Percentiles rank a stretch among this genome's conserved stretches.
phyloP scores from a whole-genome alignment of 2,329 filamentous ascomycete species.

The Talaromyces sp. region DNA sequence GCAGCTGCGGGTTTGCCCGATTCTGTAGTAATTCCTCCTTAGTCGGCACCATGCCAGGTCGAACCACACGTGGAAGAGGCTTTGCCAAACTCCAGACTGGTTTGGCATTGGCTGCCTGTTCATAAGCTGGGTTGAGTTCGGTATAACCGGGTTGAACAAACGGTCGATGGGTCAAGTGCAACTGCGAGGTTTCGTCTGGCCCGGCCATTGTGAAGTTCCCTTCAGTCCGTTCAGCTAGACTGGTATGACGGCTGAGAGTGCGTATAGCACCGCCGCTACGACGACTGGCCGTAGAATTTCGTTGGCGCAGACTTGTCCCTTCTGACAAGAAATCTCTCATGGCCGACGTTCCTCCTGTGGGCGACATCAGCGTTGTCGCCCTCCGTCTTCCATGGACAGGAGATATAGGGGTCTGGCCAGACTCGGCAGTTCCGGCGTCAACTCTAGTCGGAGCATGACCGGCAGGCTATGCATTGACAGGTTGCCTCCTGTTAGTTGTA shows the following conservation, averaged over 20 bases:
- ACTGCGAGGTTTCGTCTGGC: constrained; percentile 28
- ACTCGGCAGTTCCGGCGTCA: neutral
- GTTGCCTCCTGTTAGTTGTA: neutral
- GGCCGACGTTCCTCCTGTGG: neutral
- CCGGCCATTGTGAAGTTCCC: constrained; percentile 31
- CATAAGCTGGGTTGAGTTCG: constrained; percentile 51
- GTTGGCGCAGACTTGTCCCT: constrained; percentile 1
- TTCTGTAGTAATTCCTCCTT: constrained; percentile 34
- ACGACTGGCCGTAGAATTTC: constrained; percentile 5
- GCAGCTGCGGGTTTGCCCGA: constrained; percentile 26
- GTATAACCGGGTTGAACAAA: constrained; percentile 52
- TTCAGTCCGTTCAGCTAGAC: constrained; percentile 24
- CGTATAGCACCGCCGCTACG: constrained; percentile 17
- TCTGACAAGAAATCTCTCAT: constrained; percentile 1
- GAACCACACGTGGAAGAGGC: constrained; percentile 50
- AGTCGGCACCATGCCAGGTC: constrained; percentile 50
- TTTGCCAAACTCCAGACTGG: constrained; percentile 53
- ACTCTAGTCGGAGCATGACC: neutral
- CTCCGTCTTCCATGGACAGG: neutral
- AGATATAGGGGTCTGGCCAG: neutral
- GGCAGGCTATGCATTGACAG: neutral
- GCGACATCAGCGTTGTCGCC: neutral
- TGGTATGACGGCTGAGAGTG: constrained; percentile 24
- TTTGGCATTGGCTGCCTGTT: constrained; percentile 45
- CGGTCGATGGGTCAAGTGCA: constrained; percentile 35